These are phyloP conservation scores for Schizophyllum commune DNA, from an alignment of 1,284 basidiomycete genomes.

Conservation along the genomic window DNA sequence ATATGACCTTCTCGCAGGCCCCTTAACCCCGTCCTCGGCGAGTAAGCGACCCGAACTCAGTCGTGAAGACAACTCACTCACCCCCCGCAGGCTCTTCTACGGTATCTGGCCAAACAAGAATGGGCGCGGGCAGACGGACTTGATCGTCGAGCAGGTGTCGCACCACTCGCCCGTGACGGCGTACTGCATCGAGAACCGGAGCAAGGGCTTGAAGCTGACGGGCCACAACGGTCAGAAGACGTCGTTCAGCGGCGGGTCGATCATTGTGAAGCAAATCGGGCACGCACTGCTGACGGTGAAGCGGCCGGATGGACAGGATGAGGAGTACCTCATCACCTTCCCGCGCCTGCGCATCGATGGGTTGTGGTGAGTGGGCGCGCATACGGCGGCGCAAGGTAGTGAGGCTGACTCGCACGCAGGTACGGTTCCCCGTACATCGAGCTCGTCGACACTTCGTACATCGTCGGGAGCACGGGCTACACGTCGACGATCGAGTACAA, in stretches of 20 bases:
- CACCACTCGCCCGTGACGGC: constrained; percentile 90
- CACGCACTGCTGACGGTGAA: constrained; percentile 81
- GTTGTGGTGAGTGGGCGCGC: constrained; percentile 28
- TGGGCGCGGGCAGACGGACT: constrained; percentile 76
- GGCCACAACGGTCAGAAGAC: constrained; percentile 98
- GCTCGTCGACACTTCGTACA: constrained; percentile 78
- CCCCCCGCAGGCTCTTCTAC: constrained; percentile 67
- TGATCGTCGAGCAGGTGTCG: constrained; percentile 96
- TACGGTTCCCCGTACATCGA: constrained; percentile 84
- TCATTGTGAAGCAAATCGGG: constrained; percentile 92
- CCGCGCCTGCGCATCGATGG: constrained; percentile 68
- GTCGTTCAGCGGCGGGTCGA: constrained; percentile 73
- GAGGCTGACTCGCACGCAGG: constrained; percentile 14
- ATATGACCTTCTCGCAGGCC: constrained; percentile 44
- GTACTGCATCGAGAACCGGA: constrained; percentile 79
- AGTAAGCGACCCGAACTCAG: constrained; percentile 42
- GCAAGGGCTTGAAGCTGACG: constrained; percentile 73
- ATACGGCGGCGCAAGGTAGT: neutral
- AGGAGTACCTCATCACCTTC: constrained; percentile 88
- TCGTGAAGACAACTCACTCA: neutral
- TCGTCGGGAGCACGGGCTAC: constrained; percentile 61
- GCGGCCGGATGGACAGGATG: constrained; percentile 47
- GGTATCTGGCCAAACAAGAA: constrained; percentile 82
- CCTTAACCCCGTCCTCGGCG: constrained; percentile 92
- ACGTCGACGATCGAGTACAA: constrained; percentile 73